Evolutionary conservation across 768 basidiomycete species (phyloP), one percentile per base, ranked within the genome.

Genomic region (Rhodotorula diobovata): DNA sequence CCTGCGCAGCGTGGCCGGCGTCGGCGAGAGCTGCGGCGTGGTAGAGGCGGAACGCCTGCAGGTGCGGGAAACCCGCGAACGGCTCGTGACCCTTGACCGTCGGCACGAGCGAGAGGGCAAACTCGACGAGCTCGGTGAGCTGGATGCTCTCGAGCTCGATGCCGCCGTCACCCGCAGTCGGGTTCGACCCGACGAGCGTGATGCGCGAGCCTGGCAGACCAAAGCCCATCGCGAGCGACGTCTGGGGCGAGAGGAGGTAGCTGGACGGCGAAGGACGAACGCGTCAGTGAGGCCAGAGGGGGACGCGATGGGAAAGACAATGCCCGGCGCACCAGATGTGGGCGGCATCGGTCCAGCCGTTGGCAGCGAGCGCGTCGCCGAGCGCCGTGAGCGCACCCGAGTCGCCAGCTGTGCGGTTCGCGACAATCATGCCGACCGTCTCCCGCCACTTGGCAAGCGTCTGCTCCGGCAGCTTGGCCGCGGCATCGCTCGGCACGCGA

Each of bases 51-150:
- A 92, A 96, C 5, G 91, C 87, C 80, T 98, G 90, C 37, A 98
- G 82, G 77, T 93, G 89, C 16, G 90, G 86, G 30, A 97, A 80
- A 2, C 94, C 95, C 61, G 82, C 80, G 79, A 92, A 94, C 8
- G 86, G 76, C 61, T 98, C 95, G 78, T 93, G 91, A 21, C 93
- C 91, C 81, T 96, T 96, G 4, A 83, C 76, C 1, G 85, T 80
- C 9, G 88, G 81, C n/a, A 85, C 83, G 50, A 95, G 81, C 28
- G 74, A 71, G 35, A 71, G 63, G 0, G 91, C 94, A 79, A 92
- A 98, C 81, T 99, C 96, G 23, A 88, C 82, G 59, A 96, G 88
- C 81, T 99, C 96, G 5, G 93, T 88, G 74, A 96, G 86, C 68
- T 94, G 86, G 61, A 93, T 82, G 5, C 89, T 82, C 77, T 96